Conservation (phyloP, 352 stramenopile species). For the Globisporangium acanthophoron region DNA sequence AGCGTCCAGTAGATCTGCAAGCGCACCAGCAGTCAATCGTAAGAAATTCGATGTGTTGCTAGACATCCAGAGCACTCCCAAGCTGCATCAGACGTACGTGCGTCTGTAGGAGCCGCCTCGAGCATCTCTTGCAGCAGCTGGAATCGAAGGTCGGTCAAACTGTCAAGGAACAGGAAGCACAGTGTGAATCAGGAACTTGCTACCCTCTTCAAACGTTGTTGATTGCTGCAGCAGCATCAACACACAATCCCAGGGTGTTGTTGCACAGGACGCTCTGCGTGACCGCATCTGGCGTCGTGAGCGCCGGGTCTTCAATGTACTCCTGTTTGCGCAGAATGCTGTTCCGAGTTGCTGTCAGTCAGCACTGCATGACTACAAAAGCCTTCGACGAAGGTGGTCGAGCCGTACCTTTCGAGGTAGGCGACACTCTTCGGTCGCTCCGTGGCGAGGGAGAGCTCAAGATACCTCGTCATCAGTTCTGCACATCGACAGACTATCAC, state of each 20-base stretch:
- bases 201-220: background rate
- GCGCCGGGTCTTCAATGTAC: conserved; percentile 36
- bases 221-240: background rate
- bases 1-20: conserved; percentile 34
- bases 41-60: background rate
- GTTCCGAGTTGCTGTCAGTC: background rate
- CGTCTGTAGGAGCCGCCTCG: conserved; percentile 18
- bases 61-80: background rate
- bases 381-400: too few species aligned
- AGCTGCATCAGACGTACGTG: conserved; percentile 17
- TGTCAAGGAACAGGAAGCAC: conserved; percentile 4
- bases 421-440: conserved; percentile 26
- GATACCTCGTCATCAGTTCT: conserved; percentile 31
- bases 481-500: background rate
- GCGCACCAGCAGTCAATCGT: too few species aligned
- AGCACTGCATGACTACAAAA: too few species aligned
- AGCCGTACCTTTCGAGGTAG: conserved; percentile 30
- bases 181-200: background rate
- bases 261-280: conserved; percentile 22
- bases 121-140: conserved; percentile 35
- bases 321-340: conserved; percentile 41
- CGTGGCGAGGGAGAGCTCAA: conserved; percentile 19
- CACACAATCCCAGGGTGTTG: conserved; percentile 38
- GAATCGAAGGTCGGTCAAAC: conserved; percentile 38
- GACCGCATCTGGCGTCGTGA: conserved; percentile 26